Conservation (phyloP, 139 green algal species). For the Chlamydomonas applanata region DNA sequence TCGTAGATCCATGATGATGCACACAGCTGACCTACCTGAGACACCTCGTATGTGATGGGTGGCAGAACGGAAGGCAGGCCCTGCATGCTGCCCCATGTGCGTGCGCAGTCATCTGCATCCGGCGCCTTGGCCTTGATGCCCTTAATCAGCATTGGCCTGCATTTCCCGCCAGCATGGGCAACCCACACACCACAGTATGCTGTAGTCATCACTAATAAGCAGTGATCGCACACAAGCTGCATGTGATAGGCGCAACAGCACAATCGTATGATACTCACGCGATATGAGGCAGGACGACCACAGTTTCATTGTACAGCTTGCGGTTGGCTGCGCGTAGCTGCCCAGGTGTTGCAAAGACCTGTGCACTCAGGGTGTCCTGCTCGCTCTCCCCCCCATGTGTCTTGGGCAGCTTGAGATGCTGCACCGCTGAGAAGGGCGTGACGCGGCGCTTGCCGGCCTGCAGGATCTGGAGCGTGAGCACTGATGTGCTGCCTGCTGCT, state of each 20-base stretch:
- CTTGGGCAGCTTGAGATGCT: neutral
- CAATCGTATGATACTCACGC: neutral
- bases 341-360: too few relatives aligned
- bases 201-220: too few relatives aligned
- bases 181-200: neutral
- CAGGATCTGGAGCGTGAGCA: neutral
- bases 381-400: too few relatives aligned
- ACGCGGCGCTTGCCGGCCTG: neutral
- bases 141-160: neutral
- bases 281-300: neutral
- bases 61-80: neutral
- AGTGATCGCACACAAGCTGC: too few relatives aligned
- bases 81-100: neutral
- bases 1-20: too few relatives aligned
- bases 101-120: neutral
- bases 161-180: neutral
- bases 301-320: neutral
- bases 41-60: constrained; percentile 2
- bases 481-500: neutral
- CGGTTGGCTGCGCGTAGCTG: neutral
- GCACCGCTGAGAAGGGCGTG: constrained; percentile 6
- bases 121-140: neutral
- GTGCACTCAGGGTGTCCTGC: too few relatives aligned
- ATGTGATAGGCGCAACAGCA: too few relatives aligned
- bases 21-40: neutral